Evolutionary conservation across 768 basidiomycete species (phyloP), one percentile per base, ranked within the genome.

Genomic region (Baorangia bicolor): DNA sequence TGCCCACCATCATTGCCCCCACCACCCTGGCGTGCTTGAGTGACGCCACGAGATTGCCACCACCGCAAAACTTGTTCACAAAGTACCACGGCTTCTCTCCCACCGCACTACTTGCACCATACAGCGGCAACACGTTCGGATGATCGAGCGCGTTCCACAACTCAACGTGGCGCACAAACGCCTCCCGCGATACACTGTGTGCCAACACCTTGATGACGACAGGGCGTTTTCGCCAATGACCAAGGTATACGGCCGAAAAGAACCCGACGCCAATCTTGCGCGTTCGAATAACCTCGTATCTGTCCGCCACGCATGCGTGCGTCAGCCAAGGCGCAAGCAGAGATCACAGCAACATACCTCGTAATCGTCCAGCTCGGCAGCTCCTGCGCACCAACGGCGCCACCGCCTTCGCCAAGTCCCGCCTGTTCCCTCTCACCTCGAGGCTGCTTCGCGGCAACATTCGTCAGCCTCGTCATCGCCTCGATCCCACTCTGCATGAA

Each of bases 321-420:
- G 1, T 61, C 5, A 58, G 46, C 28, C 20, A 31, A 4, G 30
- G 6, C 20, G 2, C 34, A 41, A 33, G 27, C 2, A 27, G 3
- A 16, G 13, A 13, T 42, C 2, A 34, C 48, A 30, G 13, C 51
- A 25, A 56, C 70, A 34, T 58, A 81, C 83, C 77, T 74, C 4
- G 89, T 91, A 61, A 91, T 90, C 4, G 89, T 89, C 89, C 89
- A 92, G 58, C 76, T 79, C 0, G 89, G 89, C 30, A 90, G 61
- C 38, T 73, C 68, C 13, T 56, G 51, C 1, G 52, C 47, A 18
- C 35, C 14, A 13, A 71, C 38, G 2, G 10, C 1, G 5, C 37
- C 34, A 40, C 21, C 31, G 2, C 18, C 47, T 20, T 51, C 27
- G 16, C 30, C 44, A 13, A 10, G 16, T 20, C 23, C 42, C 14